phyloP scores from a whole-genome alignment of 768 basidiomycete genomes.

The Glaciozyma martinii region DNA sequence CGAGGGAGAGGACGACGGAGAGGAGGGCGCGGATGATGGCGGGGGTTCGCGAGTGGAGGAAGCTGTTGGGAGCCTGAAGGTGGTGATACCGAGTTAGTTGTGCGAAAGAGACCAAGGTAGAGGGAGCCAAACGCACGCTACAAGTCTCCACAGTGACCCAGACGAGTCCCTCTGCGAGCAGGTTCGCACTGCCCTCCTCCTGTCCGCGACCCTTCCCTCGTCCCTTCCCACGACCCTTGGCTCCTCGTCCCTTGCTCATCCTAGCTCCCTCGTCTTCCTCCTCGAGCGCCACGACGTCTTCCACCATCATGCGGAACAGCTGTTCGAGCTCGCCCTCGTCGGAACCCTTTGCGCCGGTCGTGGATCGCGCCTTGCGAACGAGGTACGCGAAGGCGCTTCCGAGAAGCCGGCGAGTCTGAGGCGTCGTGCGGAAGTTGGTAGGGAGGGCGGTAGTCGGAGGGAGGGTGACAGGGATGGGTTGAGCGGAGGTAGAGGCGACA shows the following conservation, averaged over 20 bases:
- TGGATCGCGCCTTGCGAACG: conserved; percentile 23
- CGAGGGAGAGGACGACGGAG: conserved; percentile 19
- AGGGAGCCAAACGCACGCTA: conserved; percentile 1
- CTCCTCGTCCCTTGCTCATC: conserved; percentile 14
- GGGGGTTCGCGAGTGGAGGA: conserved; percentile 33
- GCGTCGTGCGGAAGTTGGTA: conserved; percentile 23
- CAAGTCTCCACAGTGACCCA: conserved; percentile 24
- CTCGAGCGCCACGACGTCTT: conserved; percentile 16
- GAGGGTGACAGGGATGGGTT: neutral
- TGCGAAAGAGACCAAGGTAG: neutral
- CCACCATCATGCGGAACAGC: conserved; percentile 1
- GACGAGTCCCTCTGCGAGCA: conserved; percentile 27
- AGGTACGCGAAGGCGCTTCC: conserved; percentile 30
- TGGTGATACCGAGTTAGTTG: no score
- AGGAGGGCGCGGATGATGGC: conserved; percentile 26
- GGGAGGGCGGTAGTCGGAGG: conserved; percentile 4
- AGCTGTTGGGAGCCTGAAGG: conserved; percentile 21
- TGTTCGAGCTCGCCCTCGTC: conserved; percentile 13
- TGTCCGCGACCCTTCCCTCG: conserved; percentile 27
- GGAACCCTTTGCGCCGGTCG: neutral
- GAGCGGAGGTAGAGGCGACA: conserved; percentile 26
- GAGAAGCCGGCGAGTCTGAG: conserved; percentile 27
- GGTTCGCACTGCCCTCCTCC: conserved; percentile 30
- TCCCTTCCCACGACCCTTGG: conserved; percentile 26
- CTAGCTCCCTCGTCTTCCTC: conserved; percentile 18